Evolutionary conservation across 1,284 basidiomycete species (phyloP).

Genomic region (Trichosporon inkin): DNA sequence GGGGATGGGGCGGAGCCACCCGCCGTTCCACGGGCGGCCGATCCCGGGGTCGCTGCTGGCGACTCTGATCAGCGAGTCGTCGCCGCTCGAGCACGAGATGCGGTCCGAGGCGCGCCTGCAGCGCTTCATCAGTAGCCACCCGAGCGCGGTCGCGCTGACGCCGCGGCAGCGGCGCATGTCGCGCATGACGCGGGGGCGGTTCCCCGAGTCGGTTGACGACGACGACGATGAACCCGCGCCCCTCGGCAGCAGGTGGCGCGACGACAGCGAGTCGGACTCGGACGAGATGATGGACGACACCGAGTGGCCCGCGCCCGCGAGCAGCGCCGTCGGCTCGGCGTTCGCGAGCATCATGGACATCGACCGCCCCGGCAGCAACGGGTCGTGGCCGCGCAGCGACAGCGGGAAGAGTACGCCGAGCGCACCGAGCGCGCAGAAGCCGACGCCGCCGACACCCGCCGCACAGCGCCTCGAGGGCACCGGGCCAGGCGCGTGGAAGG

Average conservation of each 20-base stretch:
- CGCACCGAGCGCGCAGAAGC: not conserved
- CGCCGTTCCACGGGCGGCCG: constrained; percentile 34
- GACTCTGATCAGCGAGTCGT: constrained; percentile 44
- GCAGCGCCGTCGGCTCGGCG: constrained; percentile 40
- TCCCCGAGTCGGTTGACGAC: constrained; percentile 46
- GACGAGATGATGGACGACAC: constrained; percentile 31
- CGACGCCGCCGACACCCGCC: not conserved
- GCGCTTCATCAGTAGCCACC: constrained; percentile 40
- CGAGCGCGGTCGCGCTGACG: constrained; percentile 35
- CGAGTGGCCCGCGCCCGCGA: constrained; percentile 14
- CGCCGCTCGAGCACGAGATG: constrained; percentile 47
- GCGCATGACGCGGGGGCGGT: constrained; percentile 35
- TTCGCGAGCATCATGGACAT: constrained; percentile 49
- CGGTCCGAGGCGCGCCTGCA: constrained; percentile 46
- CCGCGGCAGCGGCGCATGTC: constrained; percentile 36
- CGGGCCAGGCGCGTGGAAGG: not conserved
- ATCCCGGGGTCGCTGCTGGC: constrained; percentile 41
- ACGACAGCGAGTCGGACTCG: constrained; percentile 41
- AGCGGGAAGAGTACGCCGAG: constrained; percentile 22
- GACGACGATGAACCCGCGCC: constrained; percentile 40
- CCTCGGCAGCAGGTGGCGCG: constrained; percentile 15
- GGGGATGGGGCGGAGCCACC: not conserved
- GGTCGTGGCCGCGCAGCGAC: constrained; percentile 13
- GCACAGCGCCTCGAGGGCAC: not conserved
- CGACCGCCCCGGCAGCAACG: constrained; percentile 32